Base-by-base conservation (phyloP, 768 basidiomycete genomes). In the Trichaptum fuscoviolaceum region DNA sequence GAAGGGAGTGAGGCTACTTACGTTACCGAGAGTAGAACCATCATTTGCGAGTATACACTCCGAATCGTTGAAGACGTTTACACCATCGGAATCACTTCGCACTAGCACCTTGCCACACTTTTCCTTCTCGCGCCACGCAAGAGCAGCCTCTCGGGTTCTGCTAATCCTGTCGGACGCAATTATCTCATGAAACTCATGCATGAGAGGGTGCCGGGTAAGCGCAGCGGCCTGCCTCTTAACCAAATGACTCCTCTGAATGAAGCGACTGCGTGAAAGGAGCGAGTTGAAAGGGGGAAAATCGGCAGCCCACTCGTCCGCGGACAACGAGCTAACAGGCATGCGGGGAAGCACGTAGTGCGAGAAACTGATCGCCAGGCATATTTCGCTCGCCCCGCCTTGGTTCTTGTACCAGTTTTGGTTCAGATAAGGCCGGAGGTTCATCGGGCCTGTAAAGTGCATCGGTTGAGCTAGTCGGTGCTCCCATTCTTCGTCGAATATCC, bases 401-500 rank as follows among this genome's bases (percentile, higher is more conserved):
- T 42, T 64, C 1, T 77, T 69, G 62, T 77, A 77, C 85, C 86
- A 87, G 4, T 76, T 66, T 24, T 72, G 68, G 71, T 85, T 80
- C 10, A 87, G 79, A 67, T 80, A 81, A 0, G 82, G 81, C 2
- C 87, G 78, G 24, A 86, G 66, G 73, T 83, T 87, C 26, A 85
- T 66, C 10, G 85, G 85, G 0, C 84, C 85, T 4, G 75, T 78
- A 8, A 74, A 82, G 24, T 78, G 75, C 76, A 84, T 81, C 0
- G 84, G 84, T 66, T 87, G 79, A 62, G 72, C 77, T 65, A 77
- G 80, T 25, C 86, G 74, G 61, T 79, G 79, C 26, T 78, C 77
- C 87, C 87, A 87, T 71, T 88, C 86, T 4, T 78, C 79, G 58
- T 79, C 71, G 42, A 52, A 52, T 52, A 52, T 52, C 42, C 42